Percentiles rank a stretch among this genome's conserved stretches.
Evolutionary conservation across 148 eudicot species (phyloP).

Genomic region (Rhododendron vialii): DNA sequence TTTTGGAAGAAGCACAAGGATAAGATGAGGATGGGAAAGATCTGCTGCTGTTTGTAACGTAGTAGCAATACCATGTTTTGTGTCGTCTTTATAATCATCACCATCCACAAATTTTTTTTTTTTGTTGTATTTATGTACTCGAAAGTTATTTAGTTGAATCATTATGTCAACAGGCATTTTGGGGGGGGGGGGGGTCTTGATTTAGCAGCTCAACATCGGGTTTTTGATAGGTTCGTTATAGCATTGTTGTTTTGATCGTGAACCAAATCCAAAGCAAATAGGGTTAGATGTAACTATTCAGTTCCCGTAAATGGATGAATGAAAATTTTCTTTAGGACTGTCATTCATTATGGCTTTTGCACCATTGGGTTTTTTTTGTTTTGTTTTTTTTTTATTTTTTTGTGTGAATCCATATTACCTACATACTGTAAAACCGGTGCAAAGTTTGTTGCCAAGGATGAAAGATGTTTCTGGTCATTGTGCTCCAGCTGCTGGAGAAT

Average conservation of each 20-base stretch:
- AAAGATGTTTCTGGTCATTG: background rate
- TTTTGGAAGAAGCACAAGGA: conserved; percentile 1
- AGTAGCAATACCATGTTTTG: conserved; percentile 4
- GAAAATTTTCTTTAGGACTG: background rate
- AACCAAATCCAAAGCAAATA: background rate
- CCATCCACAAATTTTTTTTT: background rate
- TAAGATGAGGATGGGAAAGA: background rate
- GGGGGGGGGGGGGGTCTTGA: background rate
- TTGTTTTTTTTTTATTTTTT: no score
- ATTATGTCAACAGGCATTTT: background rate
- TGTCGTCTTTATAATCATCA: background rate
- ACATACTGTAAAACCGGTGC: background rate
- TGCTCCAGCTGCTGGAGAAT: background rate
- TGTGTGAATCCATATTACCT: background rate
- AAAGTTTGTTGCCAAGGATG: background rate
- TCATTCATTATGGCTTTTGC: background rate
- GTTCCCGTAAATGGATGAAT: background rate
- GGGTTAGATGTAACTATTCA: background rate
- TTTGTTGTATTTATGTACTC: background rate
- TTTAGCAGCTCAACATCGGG: background rate
- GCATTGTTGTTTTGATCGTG: background rate
- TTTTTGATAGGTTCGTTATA: background rate
- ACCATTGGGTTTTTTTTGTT: background rate
- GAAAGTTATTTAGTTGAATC: background rate
- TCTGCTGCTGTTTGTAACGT: background rate